Evolutionary conservation across 805 yeast species (phyloP).

Genomic region (Teunomyces stri): DNA sequence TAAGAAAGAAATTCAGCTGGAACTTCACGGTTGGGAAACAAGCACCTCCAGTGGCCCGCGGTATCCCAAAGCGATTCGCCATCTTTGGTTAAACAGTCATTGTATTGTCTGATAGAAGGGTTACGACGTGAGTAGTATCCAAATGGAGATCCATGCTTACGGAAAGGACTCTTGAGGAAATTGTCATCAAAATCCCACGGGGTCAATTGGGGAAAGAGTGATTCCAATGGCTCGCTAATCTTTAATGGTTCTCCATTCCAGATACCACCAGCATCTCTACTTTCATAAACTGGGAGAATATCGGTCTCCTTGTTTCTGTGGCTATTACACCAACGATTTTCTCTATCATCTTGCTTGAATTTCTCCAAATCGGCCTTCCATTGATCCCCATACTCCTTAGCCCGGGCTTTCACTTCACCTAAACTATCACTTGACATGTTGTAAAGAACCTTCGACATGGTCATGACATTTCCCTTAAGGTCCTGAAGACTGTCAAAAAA

Average conservation of each 20-base stretch:
- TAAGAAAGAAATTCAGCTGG: constrained; percentile 29
- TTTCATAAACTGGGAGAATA: background rate
- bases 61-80: constrained; percentile 84
- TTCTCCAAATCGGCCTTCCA: constrained; percentile 14
- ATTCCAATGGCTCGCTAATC: background rate
- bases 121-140: constrained; percentile 54
- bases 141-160: constrained; percentile 22
- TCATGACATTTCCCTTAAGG: constrained; percentile 22
- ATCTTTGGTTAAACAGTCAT: constrained; percentile 57
- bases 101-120: constrained; percentile 59
- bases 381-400: constrained; percentile 17
- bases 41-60: constrained; percentile 86
- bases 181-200: constrained; percentile 5
- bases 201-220: background rate
- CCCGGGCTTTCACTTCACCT: constrained; percentile 20
- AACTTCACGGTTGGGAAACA: constrained; percentile 60
- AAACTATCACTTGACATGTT: constrained; percentile 22
- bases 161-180: background rate
- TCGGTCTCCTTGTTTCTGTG: background rate
- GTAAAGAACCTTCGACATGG: constrained; percentile 24
- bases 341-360: background rate
- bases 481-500: constrained; percentile 9
- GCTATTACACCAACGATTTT: background rate
- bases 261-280: background rate
- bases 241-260: background rate